Conservation (phyloP, 805 yeast genomes). For the Kockiozyma suomiensis region DNA sequence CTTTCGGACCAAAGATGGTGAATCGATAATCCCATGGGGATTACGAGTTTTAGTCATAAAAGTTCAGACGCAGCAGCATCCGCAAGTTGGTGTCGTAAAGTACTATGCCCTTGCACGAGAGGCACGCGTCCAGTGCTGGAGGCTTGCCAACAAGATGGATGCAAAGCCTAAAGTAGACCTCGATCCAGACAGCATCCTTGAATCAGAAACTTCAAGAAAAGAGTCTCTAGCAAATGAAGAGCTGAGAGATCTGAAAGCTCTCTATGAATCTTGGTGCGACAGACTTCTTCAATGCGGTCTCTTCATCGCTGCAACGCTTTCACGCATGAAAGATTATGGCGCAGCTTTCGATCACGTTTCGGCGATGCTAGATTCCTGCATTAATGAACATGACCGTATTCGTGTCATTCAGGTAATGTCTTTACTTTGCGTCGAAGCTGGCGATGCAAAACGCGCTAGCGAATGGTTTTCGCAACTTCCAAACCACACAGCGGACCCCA, state of each 20-base stretch:
- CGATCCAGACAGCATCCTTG: no score
- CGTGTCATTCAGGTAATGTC: slow-evolving; percentile 20
- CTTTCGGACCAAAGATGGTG: slow-evolving; percentile 33
- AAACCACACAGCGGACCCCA: slow-evolving; percentile 15
- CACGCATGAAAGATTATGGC: slow-evolving; percentile 41
- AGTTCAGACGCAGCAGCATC: slow-evolving; percentile 42
- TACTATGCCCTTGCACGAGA: slow-evolving; percentile 44
- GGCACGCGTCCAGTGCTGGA: slow-evolving; percentile 38
- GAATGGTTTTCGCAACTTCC: slow-evolving; percentile 24
- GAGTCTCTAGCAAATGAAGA: not conserved
- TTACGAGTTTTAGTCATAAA: slow-evolving; percentile 41
- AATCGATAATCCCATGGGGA: slow-evolving; percentile 41
- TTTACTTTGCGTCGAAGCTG: slow-evolving; percentile 24
- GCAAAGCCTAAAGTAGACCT: not conserved
- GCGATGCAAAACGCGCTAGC: slow-evolving; percentile 13
- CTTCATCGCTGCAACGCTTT: slow-evolving; percentile 41
- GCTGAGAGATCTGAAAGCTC: not conserved
- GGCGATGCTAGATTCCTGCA: slow-evolving; percentile 16
- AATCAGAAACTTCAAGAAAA: not conserved
- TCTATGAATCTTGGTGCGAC: not conserved
- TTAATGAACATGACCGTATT: not conserved
- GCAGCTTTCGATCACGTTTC: slow-evolving; percentile 42
- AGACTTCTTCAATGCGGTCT: slow-evolving; percentile 36
- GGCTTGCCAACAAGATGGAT: slow-evolving; percentile 3
- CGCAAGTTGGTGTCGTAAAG: slow-evolving; percentile 40